Evolutionary conservation across 169 alveolate genomes (phyloP).

Genomic region (Eimeria necatrix): DNA sequence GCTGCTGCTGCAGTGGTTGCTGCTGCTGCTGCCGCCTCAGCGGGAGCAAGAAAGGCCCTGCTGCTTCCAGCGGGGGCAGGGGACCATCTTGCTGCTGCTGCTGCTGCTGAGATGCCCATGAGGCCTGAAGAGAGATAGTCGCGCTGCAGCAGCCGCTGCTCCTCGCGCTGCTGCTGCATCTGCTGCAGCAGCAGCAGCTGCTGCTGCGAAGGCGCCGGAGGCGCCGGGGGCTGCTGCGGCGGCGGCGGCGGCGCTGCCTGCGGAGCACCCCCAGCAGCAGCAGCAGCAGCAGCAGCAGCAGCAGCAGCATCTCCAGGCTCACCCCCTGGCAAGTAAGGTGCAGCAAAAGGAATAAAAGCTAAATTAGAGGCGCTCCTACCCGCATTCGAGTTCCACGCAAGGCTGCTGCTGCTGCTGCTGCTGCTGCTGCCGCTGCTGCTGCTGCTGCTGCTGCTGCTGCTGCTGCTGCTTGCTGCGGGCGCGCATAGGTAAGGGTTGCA

Average conservation of each 20-base stretch:
- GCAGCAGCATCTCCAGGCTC: neutral
- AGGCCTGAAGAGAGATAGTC: neutral
- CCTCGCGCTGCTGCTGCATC: neutral
- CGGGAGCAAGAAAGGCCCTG: neutral
- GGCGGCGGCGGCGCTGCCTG: neutral
- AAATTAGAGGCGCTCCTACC: too few relatives aligned
- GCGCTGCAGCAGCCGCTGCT: constrained; percentile 3
- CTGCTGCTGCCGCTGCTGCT: neutral
- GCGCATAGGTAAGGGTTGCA: neutral
- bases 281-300: neutral
- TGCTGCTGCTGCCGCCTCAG: neutral
- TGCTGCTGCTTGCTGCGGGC: neutral
- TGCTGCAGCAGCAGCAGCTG: neutral
- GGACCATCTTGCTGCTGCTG: constrained; percentile 7
- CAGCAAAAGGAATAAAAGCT: neutral
- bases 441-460: neutral
- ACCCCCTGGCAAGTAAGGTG: neutral
- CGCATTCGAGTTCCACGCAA: too few relatives aligned
- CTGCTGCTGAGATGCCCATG: neutral
- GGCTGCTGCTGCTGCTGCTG: too few relatives aligned
- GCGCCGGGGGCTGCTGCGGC: too few relatives aligned
- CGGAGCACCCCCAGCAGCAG: neutral
- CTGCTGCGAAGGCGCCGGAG: neutral
- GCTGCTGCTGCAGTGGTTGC: constrained; percentile 21
- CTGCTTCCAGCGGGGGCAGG: neutral